These are phyloP conservation scores for Fusarium miscanthi DNA, from an alignment of 2,329 filamentous ascomycete species.

Conservation along the genomic window DNA sequence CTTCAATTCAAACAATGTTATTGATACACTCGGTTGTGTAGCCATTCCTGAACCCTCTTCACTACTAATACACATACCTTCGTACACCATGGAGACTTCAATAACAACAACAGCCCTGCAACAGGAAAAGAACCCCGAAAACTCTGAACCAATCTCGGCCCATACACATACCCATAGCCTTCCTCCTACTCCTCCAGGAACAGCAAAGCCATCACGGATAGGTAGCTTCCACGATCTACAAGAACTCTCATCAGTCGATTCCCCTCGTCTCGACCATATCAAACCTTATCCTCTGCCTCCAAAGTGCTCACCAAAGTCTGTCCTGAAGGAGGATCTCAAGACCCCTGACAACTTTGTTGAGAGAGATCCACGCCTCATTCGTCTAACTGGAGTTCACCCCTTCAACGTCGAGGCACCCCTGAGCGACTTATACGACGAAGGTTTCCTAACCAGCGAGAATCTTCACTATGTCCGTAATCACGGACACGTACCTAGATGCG, in stretches of 20 bases:
- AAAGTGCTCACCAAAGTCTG: conserved; percentile 65
- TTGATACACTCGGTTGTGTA: not conserved
- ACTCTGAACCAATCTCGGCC: conserved; percentile 12
- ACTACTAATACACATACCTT: not conserved
- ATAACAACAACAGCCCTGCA: conserved; percentile 27
- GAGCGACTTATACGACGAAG: conserved; percentile 78
- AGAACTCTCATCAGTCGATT: conserved; percentile 31
- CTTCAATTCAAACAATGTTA: conserved; percentile 1
- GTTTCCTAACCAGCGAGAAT: conserved; percentile 87
- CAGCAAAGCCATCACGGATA: conserved; percentile 52
- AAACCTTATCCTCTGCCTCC: conserved; percentile 75
- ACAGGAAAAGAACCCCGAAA: conserved; percentile 16
- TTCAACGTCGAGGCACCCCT: conserved; percentile 92
- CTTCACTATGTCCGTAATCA: conserved; percentile 95
- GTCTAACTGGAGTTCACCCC: conserved; percentile 88
- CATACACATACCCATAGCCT: conserved; percentile 42
- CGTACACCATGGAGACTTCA: conserved; percentile 35
- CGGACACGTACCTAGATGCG: conserved; percentile 81
- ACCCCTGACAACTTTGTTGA: conserved; percentile 87
- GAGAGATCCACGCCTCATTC: conserved; percentile 83
- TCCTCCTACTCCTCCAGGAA: conserved; percentile 56
- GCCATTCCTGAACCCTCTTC: conserved; percentile 1
- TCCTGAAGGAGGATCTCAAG: conserved; percentile 80
- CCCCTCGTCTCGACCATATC: conserved; percentile 13
- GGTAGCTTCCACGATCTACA: conserved; percentile 47